A percentile compares a stretch with the other conserved stretches of the same genome.
Conservation (phyloP, 2,329 filamentous ascomycete genomes). For the Pyrenophora seminiperda region DNA sequence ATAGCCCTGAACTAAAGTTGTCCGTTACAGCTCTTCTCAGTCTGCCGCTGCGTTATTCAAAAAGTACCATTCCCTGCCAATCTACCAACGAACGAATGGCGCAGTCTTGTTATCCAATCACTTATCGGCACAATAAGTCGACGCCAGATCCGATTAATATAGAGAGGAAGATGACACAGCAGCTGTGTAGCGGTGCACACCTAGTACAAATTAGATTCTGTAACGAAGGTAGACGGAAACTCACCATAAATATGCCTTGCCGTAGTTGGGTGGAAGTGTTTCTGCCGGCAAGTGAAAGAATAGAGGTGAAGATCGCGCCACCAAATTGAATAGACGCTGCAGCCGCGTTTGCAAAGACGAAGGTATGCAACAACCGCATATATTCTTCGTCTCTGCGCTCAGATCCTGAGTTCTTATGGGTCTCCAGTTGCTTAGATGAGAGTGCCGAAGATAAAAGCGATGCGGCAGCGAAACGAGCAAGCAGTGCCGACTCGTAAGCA, state of each 20-base stretch:
- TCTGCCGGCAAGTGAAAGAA: constrained; percentile 1
- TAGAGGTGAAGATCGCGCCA: background rate
- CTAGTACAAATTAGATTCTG: constrained; percentile 1
- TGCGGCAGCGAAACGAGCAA: constrained; percentile 2
- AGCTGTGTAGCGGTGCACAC: constrained; percentile 4
- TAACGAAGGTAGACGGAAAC: background rate
- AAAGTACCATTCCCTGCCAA: background rate
- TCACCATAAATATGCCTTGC: constrained; percentile 1
- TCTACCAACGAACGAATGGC: background rate
- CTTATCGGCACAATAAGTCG: background rate
- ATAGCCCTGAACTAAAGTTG: background rate
- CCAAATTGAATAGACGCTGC: constrained; percentile 1
- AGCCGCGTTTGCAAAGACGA: background rate
- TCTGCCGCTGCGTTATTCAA: background rate
- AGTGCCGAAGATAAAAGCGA: constrained; percentile 3
- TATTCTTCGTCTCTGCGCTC: background rate
- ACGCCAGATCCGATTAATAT: constrained; percentile 2
- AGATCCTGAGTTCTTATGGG: constrained; percentile 4
- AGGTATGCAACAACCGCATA: background rate
- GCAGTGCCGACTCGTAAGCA: constrained; percentile 6
- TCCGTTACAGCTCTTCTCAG: background rate
- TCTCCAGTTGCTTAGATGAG: constrained; percentile 4
- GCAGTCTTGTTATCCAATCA: constrained; percentile 1
- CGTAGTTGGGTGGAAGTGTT: background rate
- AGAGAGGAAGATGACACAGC: constrained; percentile 1